Evolutionary conservation across 805 yeast genomes (phyloP), one percentile per base, ranked within the genome.

Genomic region (Cyberlindnera lachancei): DNA sequence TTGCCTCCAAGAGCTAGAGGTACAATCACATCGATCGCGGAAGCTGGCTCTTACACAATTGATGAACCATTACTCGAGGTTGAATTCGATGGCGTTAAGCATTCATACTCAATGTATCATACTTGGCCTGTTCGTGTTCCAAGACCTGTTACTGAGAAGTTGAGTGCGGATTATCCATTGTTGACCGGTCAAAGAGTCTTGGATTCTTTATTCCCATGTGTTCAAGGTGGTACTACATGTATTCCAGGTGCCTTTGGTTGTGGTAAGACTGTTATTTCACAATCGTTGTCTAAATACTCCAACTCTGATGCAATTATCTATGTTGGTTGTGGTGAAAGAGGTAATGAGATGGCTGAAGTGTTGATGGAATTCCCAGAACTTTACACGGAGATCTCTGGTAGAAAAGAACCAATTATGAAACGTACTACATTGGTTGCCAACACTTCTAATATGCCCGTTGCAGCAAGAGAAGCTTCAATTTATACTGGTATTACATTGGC

Each of bases 81-180:
- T 39, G 98, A 92, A 64, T 92, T 88, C 52, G 90, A 87, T 41
- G 97, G 96, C 47, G 72, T 75, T 54, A 82, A 73, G 47, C 72
- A 70, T 46, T 68, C 73, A 31, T 90, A 84, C 68, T 70, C 94
- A 27, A 87, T 92, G 96, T 86, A 76, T 81, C 99, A 92, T 64
- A 79, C 96, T 18, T 92, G 99, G 99, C 99, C 99, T 23, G 98
- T 92, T 42, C 87, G 99, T 72, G 95, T 88, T 27, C 97, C 99
- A 51, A 81, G 99, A 67, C 98, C 99, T 13, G 97, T 90, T 29
- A 82, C 96, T 31, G 94, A 87, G 62, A 87, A 90, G 59, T 65
- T 86, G 42, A 67, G 94, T 40, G 97, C 98, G 26, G 92, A 90
- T 63, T 75, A 82, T 61, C 99, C 99, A 32, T 72, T 92, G 50